Conservation (phyloP, 805 yeast species). For the Lachancea quebecensis region DNA sequence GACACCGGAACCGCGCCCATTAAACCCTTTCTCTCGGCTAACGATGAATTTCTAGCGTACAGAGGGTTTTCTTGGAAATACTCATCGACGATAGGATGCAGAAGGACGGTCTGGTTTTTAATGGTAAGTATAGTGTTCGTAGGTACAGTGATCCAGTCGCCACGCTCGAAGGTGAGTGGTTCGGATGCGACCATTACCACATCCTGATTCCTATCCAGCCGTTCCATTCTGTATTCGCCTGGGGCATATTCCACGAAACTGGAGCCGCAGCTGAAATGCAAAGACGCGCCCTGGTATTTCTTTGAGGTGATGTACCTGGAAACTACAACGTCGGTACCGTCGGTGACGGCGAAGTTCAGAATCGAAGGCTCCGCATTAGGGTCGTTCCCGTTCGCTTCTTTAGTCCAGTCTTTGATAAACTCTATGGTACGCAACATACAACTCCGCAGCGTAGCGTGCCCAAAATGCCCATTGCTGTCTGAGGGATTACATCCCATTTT, state of each 20-base stretch:
- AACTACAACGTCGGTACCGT: conserved; percentile 80
- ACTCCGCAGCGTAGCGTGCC: conserved; percentile 51
- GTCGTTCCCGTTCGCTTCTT: conserved; percentile 41
- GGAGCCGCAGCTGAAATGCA: conserved; percentile 92
- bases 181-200: conserved; percentile 96
- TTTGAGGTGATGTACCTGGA: conserved; percentile 82
- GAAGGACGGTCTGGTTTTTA: conserved; percentile 73
- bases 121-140: conserved; percentile 82
- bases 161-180: conserved; percentile 92
- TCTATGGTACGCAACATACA: conserved; percentile 73
- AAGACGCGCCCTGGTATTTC: conserved; percentile 92
- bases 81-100: conserved; percentile 90
- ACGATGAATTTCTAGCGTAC: conserved; percentile 61
- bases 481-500: conserved; percentile 71
- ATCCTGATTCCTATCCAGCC: conserved; percentile 86
- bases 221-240: conserved; percentile 90
- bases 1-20: conserved; percentile 83
- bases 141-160: conserved; percentile 97
- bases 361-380: conserved; percentile 63
- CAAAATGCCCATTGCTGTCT: conserved; percentile 39
- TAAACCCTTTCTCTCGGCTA: conserved; percentile 86
- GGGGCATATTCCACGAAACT: conserved; percentile 84
- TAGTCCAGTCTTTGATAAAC: conserved; percentile 72
- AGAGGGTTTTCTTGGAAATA: conserved; percentile 70
- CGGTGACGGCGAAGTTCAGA: conserved; percentile 90